Evolutionary conservation across 1,284 basidiomycete species (phyloP), one percentile per base, ranked within the genome.

Genomic region (Anthracocystis walkeri): DNA sequence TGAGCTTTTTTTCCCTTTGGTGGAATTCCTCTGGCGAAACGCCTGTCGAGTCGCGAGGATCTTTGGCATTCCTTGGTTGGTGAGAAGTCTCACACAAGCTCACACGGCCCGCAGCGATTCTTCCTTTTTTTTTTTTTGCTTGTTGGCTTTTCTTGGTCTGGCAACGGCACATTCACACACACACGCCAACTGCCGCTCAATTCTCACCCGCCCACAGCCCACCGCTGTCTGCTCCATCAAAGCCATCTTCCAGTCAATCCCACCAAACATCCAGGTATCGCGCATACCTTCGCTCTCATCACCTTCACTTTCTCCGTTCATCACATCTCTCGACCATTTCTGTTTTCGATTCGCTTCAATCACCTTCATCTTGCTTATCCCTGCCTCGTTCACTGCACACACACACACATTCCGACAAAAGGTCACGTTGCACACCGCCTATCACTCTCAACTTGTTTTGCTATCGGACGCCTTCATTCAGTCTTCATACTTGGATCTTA

Each of bases 41-140:
- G 48, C 48, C 48, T 20, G 11, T 42, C 40, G 14, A 27, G 27
- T 40, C 40, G 16, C 23, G 51, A 38, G 25, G 16, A 18, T 33
- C 33, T 33, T 33, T 38, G 29, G 52, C 52, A 54, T 54, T 54
- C 41, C 53, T 55, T 27, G 35, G 35, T 38, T 16, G 12, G 35
- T 38, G 35, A 38, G 21, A 44, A 31, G 41, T 29, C 41, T 49
- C 48, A 49, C 29, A 38, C 4, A 21, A 10, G 18, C 21, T 33
- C 49, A 33, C 53, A 33, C 51, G 38, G 51, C 16, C 38, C 51
- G 51, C 51, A 41, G 51, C 38, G 11, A 5, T 41, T 27, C 8
- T 40, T 54, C 18, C 40, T 23, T 20, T 40, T 25, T 31, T 41
- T n/a, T 7, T n/a, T 31, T 25, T 6, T 18, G 31, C 29, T 7